phyloP scores from a whole-genome alignment of 208 protist species.

The Wallacemonas rigidus region DNA sequence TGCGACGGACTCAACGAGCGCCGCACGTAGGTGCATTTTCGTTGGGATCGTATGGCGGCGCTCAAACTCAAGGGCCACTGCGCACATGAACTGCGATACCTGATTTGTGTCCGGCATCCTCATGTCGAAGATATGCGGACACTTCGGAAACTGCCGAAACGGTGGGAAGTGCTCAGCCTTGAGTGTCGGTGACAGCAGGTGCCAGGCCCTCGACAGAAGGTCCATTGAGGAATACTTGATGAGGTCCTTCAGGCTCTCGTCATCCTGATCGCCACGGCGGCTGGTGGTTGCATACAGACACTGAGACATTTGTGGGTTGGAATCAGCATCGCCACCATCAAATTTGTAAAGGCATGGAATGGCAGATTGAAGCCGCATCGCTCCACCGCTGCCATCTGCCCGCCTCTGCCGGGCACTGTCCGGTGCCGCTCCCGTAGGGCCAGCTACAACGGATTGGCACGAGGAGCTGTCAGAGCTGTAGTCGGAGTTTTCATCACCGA shows the following conservation, averaged over 20 bases:
- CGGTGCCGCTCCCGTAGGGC: background rate
- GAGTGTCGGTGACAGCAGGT: slow-evolving; percentile 26
- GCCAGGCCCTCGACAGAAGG: slow-evolving; percentile 50
- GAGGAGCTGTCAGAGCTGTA: slow-evolving; percentile 40
- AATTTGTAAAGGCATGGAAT: slow-evolving; percentile 26
- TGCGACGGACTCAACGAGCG: slow-evolving; percentile 36
- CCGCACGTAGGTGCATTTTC: slow-evolving; percentile 31
- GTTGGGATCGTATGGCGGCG: slow-evolving; percentile 25
- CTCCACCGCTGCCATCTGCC: background rate
- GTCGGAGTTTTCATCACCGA: slow-evolving; percentile 23
- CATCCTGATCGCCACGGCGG: slow-evolving; percentile 6
- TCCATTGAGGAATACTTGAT: slow-evolving; percentile 45
- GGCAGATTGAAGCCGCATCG: background rate
- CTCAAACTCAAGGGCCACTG: slow-evolving; percentile 38
- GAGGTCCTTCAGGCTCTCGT: slow-evolving; percentile 32
- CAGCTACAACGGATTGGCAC: background rate
- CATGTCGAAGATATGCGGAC: slow-evolving; percentile 52
- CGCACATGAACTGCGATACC: slow-evolving; percentile 55
- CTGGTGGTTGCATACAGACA: slow-evolving; percentile 5
- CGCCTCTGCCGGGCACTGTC: background rate
- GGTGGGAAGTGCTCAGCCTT: slow-evolving; percentile 36
- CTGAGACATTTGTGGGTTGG: background rate
- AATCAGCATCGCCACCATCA: background rate
- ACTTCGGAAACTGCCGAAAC: slow-evolving; percentile 41
- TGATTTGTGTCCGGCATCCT: slow-evolving; percentile 41